Evolutionary conservation across 169 alveolate genomes (phyloP).

Genomic region (Theileria orientalis): DNA sequence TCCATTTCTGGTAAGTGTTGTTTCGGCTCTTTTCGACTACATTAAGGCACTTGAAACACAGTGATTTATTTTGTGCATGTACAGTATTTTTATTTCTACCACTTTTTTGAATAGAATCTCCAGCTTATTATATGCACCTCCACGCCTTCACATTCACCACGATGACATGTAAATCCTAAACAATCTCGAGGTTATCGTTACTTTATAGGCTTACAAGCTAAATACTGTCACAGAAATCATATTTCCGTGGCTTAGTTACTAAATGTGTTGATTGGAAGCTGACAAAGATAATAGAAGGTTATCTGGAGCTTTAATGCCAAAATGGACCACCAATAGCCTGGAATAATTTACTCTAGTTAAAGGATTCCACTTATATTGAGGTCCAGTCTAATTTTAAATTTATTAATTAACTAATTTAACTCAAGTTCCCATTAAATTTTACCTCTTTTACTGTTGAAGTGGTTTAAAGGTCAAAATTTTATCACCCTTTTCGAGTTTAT

Average conservation of each 20-base stretch:
- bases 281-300: neutral
- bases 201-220: neutral
- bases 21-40: neutral
- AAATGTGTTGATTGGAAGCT: neutral
- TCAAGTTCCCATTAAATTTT: neutral
- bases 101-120: neutral
- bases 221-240: neutral
- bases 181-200: neutral
- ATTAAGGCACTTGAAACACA: neutral
- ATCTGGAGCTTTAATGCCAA: neutral
- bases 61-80: slow-evolving; percentile 1
- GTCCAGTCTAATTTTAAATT: too few species aligned
- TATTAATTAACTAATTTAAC: neutral
- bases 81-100: neutral
- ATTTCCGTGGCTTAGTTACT: neutral
- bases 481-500: too few species aligned
- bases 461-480: too few species aligned
- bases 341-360: too few species aligned
- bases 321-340: neutral
- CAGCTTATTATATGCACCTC: slow-evolving; percentile 2
- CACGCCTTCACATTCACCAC: slow-evolving; percentile 13
- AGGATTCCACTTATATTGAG: too few species aligned
- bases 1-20: slow-evolving; percentile 9
- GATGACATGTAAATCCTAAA: slow-evolving; percentile 8
- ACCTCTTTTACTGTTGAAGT: neutral